phyloP scores from a whole-genome alignment of 2,329 filamentous ascomycete genomes.

The Fusarium sacchari region DNA sequence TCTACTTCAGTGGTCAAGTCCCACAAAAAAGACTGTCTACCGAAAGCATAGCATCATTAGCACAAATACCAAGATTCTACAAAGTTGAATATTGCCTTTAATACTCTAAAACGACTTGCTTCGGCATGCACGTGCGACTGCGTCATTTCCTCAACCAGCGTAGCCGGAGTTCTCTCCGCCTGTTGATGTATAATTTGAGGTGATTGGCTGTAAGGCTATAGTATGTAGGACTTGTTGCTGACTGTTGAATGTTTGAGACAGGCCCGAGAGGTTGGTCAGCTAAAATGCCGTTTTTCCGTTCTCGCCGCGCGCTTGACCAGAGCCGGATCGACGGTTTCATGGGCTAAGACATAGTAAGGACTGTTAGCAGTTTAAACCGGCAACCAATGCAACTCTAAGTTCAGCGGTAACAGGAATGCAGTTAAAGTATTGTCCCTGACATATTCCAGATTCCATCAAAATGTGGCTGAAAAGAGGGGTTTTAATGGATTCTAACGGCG shows the following conservation, averaged over 20 bases:
- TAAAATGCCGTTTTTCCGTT: not conserved
- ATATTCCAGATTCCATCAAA: not conserved
- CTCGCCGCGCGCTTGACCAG: not conserved
- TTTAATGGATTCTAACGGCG: not conserved
- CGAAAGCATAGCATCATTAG: too few relatives aligned
- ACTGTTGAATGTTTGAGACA: not conserved
- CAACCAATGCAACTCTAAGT: not conserved
- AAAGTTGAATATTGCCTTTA: too few relatives aligned
- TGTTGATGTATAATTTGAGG: not conserved
- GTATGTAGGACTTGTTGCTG: not conserved
- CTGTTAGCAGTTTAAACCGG: not conserved
- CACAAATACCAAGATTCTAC: too few relatives aligned
- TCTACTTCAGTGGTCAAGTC: too few relatives aligned
- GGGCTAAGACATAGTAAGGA: not conserved
- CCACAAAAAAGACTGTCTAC: too few relatives aligned
- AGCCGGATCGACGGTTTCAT: not conserved
- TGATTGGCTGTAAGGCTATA: not conserved
- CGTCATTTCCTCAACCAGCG: not conserved
- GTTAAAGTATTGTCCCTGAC: not conserved
- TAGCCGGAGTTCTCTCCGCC: accelerated
- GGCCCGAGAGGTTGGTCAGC: too few relatives aligned
- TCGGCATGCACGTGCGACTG: too few relatives aligned
- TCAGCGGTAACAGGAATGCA: not conserved
- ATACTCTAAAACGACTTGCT: too few relatives aligned
- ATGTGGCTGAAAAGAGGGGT: not conserved